phyloP scores from a whole-genome alignment of 2,329 filamentous ascomycete species.

The Colletotrichum sp. region DNA sequence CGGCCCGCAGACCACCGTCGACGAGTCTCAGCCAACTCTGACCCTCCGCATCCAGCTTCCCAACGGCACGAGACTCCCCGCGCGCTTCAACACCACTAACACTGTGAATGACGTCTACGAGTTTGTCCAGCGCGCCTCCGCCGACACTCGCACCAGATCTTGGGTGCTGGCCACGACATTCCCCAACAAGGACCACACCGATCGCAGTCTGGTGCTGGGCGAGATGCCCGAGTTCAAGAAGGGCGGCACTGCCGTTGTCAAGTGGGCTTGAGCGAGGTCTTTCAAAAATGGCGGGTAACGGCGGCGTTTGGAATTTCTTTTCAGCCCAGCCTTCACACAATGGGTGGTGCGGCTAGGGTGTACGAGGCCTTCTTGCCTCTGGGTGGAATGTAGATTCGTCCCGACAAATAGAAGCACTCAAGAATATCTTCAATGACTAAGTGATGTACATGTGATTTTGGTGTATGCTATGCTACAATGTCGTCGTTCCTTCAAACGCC shows the following conservation, averaged over 20 bases:
- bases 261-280: slow-evolving; percentile 47
- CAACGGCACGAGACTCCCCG: slow-evolving; percentile 78
- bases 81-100: slow-evolving; percentile 80
- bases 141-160: slow-evolving; percentile 59
- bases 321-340: neutral
- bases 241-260: slow-evolving; percentile 69
- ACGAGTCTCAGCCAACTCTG: slow-evolving; percentile 71
- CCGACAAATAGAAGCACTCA: slow-evolving; percentile 7
- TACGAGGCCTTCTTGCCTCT: slow-evolving; percentile 3
- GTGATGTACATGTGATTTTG: neutral
- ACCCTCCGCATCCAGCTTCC: slow-evolving; percentile 79
- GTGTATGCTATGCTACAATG: neutral
- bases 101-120: slow-evolving; percentile 80
- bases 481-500: neutral
- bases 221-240: slow-evolving; percentile 70
- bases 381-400: slow-evolving; percentile 16
- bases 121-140: slow-evolving; percentile 71
- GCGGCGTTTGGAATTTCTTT: slow-evolving; percentile 20
- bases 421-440: neutral
- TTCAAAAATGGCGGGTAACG: neutral
- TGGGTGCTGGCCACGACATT: slow-evolving; percentile 86
- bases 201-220: slow-evolving; percentile 64
- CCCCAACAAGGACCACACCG: slow-evolving; percentile 79
- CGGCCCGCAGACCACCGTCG: slow-evolving; percentile 43
- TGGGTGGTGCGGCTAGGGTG: neutral